Evolutionary conservation across 2,329 filamentous ascomycete species (phyloP).

Genomic region (Exserohilum rostratum): DNA sequence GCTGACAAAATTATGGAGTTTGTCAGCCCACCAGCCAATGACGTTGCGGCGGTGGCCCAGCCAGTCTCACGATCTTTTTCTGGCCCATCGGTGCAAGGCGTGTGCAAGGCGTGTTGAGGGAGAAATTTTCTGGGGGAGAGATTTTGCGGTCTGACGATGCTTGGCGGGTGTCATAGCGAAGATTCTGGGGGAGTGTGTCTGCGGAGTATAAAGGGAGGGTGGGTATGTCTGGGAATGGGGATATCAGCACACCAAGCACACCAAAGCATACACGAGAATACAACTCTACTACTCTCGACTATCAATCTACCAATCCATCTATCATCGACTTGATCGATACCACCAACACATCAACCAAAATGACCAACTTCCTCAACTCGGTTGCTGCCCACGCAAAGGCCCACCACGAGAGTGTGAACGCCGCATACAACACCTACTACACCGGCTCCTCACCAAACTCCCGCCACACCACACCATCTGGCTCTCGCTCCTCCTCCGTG

Average conservation of each 20-base stretch:
- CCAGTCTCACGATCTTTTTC: conserved; percentile 6
- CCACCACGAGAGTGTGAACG: conserved; percentile 41
- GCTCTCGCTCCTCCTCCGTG: conserved; percentile 29
- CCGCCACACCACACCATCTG: conserved; percentile 8
- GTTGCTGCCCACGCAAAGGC: conserved; percentile 35
- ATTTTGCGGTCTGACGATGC: conserved; percentile 16
- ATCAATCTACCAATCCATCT: neutral
- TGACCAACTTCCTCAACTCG: conserved; percentile 32
- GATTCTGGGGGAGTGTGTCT: conserved; percentile 3
- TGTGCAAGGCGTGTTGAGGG: conserved; percentile 13
- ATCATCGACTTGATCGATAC: neutral
- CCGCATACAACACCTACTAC: conserved; percentile 35
- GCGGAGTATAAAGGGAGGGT: conserved; percentile 21
- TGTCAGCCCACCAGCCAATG: conserved; percentile 20
- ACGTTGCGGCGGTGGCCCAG: neutral
- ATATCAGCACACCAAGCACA: conserved; percentile 16
- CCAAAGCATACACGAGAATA: conserved; percentile 16
- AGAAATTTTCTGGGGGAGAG: conserved; percentile 2
- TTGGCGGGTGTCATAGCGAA: conserved; percentile 20
- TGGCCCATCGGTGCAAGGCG: conserved; percentile 15
- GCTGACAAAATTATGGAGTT: conserved; percentile 22
- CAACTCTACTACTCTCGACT: conserved; percentile 6
- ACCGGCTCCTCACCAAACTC: conserved; percentile 16
- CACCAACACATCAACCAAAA: conserved; percentile 21
- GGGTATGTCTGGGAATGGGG: conserved; percentile 3